Conservation (phyloP, 768 basidiomycete genomes). For the Naganishia antarctica region DNA sequence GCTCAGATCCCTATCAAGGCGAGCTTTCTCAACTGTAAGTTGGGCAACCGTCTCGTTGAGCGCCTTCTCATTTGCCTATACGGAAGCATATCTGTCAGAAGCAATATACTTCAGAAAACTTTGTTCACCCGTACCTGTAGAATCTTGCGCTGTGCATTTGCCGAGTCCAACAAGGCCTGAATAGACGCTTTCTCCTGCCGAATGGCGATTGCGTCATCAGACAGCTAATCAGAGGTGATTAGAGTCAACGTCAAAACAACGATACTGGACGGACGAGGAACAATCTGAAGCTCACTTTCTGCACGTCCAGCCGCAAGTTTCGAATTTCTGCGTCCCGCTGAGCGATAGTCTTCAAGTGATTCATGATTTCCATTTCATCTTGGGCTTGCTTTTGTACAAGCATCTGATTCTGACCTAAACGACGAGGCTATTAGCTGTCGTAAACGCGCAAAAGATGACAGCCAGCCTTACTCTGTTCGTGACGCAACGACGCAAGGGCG, state of each 20-base stretch:
- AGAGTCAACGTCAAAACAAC: neutral
- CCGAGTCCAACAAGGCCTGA: constrained; percentile 14
- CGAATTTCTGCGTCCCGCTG: constrained; percentile 21
- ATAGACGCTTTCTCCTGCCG: constrained; percentile 13
- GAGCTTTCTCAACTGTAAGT: constrained; percentile 22
- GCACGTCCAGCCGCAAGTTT: constrained; percentile 10
- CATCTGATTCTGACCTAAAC: constrained; percentile 18
- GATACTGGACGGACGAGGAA: neutral
- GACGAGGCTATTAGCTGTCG: neutral
- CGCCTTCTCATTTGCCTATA: constrained; percentile 13
- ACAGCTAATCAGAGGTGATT: neutral
- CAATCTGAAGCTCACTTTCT: neutral
- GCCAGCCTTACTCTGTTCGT: constrained; percentile 21
- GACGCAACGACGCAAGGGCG: constrained; percentile 22
- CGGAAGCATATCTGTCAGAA: neutral
- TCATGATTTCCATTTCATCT: constrained; percentile 18
- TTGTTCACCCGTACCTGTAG: neutral
- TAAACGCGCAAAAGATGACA: too few species aligned
- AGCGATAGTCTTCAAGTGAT: constrained; percentile 18
- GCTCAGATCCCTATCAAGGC: constrained; percentile 10
- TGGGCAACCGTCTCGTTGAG: constrained; percentile 1
- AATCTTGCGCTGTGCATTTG: constrained; percentile 23
- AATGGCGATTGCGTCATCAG: constrained; percentile 11
- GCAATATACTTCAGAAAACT: neutral
- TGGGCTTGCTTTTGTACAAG: constrained; percentile 18